Evolutionary conservation across 1,284 basidiomycete genomes (phyloP), one percentile per base, ranked within the genome.

Genomic region (Cryptococcus amylolentus): DNA sequence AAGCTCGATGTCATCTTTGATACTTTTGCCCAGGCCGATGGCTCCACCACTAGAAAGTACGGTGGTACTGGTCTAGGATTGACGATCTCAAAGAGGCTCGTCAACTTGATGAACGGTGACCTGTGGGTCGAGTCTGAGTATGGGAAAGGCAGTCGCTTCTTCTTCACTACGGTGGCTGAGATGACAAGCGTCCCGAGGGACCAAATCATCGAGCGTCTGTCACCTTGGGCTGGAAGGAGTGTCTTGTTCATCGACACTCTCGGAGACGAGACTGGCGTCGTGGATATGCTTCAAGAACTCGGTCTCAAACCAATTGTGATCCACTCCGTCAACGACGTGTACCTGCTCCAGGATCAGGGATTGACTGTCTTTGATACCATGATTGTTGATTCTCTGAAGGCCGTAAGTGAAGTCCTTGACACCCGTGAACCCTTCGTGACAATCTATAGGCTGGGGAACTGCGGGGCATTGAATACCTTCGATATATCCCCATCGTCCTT

Each of bases 1-100:
- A 98, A 98, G 81, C 80, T 98, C 60, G 95, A 95, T 71, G 82
- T 98, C 73, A 99, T 99, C 73, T 99, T 98, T 78, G 95, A 99
- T 75, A 98, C 96, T 5, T 99, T 99, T 80, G 94, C 92, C 68
- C 96, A 98, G 74, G 96, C 96, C 0, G 96, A 98, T 80, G 96
- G 90, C 14, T 92, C 89, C 3, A 93, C 91, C 6, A 93, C 90
- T 9, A 80, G 91, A 85, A 96, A 98, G 83, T 98, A 98, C 68
- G 95, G 95, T 63, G 95, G 95, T 47, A 98, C 96, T 0, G 96
- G 96, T 73, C 83, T 98, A 1, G 96, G 95, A n/a, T 81, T 98
- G 57, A 92, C 89, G 13, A 93, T 94, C 67, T 94, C 91, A 37
- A 92, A 98, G 70, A 88, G 95, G 0, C 86, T 99, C 20, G 95